Evolutionary conservation across 805 yeast species (phyloP).

Genomic region (Zygosaccharomyces siamensis): DNA sequence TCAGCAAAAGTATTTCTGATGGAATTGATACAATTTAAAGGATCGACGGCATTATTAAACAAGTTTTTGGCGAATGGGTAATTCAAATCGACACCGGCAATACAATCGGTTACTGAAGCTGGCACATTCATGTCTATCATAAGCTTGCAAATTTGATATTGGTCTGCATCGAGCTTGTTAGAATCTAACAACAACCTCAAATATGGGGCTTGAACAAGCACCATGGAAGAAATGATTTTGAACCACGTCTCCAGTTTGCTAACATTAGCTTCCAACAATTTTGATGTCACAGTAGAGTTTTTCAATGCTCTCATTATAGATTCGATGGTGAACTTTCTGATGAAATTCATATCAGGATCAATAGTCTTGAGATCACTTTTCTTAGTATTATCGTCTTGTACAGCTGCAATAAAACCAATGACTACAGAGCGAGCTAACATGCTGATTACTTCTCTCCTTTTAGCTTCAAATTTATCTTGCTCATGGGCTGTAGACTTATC

Average conservation of each 20-base stretch:
- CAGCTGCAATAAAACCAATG: constrained; percentile 56
- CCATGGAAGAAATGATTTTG: constrained; percentile 27
- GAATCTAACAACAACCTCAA: constrained; percentile 43
- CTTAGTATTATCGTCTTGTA: constrained; percentile 41
- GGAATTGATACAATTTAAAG: constrained; percentile 53
- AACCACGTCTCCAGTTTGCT: constrained; percentile 32
- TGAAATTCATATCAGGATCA: constrained; percentile 66
- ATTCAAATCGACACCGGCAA: constrained; percentile 68
- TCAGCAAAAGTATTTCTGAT: constrained; percentile 55
- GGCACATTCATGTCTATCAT: constrained; percentile 67
- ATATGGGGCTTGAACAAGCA: constrained; percentile 31
- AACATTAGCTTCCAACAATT: constrained; percentile 24
- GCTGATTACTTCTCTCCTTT: constrained; percentile 54
- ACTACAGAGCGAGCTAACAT: constrained; percentile 58
- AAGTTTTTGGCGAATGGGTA: constrained; percentile 61
- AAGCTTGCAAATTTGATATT: constrained; percentile 56
- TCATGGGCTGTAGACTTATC: constrained; percentile 44
- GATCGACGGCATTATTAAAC: constrained; percentile 53
- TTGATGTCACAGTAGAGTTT: constrained; percentile 39
- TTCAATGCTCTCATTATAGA: constrained; percentile 56
- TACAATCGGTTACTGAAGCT: constrained; percentile 48
- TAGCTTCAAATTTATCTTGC: constrained; percentile 35
- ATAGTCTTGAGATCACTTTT: constrained; percentile 45
- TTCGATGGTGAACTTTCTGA: constrained; percentile 71
- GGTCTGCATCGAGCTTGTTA: constrained; percentile 51